Conservation (phyloP, 352 stramenopile species). For the Globisporangium barbulae region DNA sequence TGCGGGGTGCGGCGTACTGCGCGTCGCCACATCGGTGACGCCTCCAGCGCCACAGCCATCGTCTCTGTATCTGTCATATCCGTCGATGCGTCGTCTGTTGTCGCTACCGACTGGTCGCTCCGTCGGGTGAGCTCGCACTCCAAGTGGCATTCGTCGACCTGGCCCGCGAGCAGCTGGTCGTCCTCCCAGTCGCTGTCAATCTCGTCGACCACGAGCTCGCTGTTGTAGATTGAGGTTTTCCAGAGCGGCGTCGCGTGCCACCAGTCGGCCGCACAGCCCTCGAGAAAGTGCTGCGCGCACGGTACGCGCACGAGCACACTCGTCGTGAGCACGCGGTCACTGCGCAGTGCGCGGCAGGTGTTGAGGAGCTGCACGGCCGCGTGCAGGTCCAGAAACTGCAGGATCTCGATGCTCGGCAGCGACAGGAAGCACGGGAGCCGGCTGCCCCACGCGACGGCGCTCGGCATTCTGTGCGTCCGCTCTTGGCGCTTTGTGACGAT, state of each 20-base stretch:
- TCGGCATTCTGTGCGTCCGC: neutral
- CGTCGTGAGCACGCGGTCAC: conserved; percentile 37
- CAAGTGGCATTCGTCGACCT: conserved; percentile 41
- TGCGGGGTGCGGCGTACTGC: conserved; percentile 39
- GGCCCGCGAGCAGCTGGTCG: conserved; percentile 22
- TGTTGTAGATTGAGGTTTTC: conserved; percentile 21
- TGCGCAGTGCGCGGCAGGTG: conserved; percentile 30
- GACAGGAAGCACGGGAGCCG: conserved; percentile 27
- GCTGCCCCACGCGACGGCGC: neutral
- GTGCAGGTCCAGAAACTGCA: conserved; percentile 49
- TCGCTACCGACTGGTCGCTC: neutral
- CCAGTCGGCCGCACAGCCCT: conserved; percentile 52
- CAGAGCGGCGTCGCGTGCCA: conserved; percentile 46
- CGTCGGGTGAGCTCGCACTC: neutral
- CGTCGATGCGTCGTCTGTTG: neutral
- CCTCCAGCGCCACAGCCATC: conserved; percentile 4
- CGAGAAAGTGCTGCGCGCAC: conserved; percentile 50
- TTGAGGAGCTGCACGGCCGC: conserved; percentile 50
- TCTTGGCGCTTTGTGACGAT: too few species aligned
- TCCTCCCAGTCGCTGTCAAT: conserved; percentile 49
- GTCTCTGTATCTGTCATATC: neutral
- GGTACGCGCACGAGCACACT: conserved; percentile 42
- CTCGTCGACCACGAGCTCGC: conserved; percentile 27
- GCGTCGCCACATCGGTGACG: conserved; percentile 25
- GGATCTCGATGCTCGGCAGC: conserved; percentile 33